Evolutionary conservation across 768 basidiomycete species (phyloP), one percentile per base, ranked within the genome.

Genomic region (Cystobasidium ongulense): DNA sequence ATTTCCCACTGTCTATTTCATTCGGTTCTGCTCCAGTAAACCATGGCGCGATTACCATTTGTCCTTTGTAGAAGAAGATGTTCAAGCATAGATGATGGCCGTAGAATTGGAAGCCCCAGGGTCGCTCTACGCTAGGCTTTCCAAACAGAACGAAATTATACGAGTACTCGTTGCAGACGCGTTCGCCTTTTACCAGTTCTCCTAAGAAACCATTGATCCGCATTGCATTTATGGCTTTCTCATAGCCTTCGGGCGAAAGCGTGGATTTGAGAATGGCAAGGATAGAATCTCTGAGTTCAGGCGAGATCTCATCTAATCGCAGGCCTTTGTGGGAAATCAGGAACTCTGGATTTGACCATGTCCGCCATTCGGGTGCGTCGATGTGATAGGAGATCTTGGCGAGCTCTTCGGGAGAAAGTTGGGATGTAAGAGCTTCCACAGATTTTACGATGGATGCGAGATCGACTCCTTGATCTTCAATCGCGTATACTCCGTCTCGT

Each of bases 1-100:
- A 76, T 36, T 73, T 73, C 1, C 79, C 79, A 1, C 41, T 74
- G 43, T 80, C 79, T 50, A 80, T 79, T n/a, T 76, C 43, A 59
- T 80, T 78, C 15, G 79, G 79, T 66, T 80, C 79, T 10, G 79
- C 79, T 18, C 78, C 79, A 72, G 79, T 76, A 67, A 80, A 80
- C 1, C 77, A 78, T 17, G 79, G 79, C 11, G 78, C 77, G 29
- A 78, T 75, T 63, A 78, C 70, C 78, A 79, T 79, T 50, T 78
- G 35, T 33, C 64, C 70, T 18, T 78, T 78, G 29, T 78, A 78
- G 59, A 80, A 78, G 36, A 75, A 74, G 62, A 80, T 78, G 38
- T 78, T 73, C 29, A 80, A 66, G 67, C 79, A 80, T 8, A 80
- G 76, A 74, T 80, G 79, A 57, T 80, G 79, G 18, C 79, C 79